A percentile compares a stretch with the other conserved stretches of the same genome.
Conservation (phyloP, 2,329 filamentous ascomycete genomes). For the Coniella vitis region DNA sequence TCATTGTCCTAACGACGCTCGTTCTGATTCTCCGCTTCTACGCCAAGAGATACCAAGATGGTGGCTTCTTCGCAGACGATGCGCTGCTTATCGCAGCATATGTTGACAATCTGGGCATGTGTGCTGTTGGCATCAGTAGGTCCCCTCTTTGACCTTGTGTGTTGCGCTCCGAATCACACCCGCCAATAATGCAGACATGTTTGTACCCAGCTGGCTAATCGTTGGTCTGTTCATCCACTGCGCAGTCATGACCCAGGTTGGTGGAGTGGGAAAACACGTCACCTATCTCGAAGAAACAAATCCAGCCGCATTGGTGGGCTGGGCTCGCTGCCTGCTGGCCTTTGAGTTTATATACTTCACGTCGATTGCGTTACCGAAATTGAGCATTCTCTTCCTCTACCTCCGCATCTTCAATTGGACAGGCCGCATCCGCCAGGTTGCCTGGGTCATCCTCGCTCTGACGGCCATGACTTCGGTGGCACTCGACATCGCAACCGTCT, state of each 20-base stretch:
- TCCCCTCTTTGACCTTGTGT: neutral
- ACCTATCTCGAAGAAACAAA: slow-evolving; percentile 15
- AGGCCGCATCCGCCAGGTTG: slow-evolving; percentile 17
- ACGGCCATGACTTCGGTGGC: slow-evolving; percentile 19
- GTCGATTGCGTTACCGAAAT: slow-evolving; percentile 23
- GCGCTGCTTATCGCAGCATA: slow-evolving; percentile 17
- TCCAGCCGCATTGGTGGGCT: slow-evolving; percentile 16
- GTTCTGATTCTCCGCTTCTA: slow-evolving; percentile 17
- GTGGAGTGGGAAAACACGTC: slow-evolving; percentile 22
- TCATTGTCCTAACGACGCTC: slow-evolving; percentile 16
- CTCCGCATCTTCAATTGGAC: slow-evolving; percentile 25
- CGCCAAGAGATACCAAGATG: slow-evolving; percentile 17
- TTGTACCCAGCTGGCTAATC: neutral
- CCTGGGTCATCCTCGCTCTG: slow-evolving; percentile 18
- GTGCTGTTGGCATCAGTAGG: slow-evolving; percentile 18
- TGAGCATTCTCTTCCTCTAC: slow-evolving; percentile 25
- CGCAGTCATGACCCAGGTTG: slow-evolving; percentile 20
- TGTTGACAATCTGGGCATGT: slow-evolving; percentile 19
- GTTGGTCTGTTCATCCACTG: neutral
- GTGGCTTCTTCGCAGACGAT: slow-evolving; percentile 17
- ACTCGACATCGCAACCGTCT: slow-evolving; percentile 18
- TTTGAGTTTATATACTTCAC: slow-evolving; percentile 25
- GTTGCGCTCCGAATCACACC: neutral
- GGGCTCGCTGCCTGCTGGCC: slow-evolving; percentile 21
- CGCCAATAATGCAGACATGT: neutral